phyloP scores from a whole-genome alignment of 805 yeast species.

The Hanseniaspora thailandica region DNA sequence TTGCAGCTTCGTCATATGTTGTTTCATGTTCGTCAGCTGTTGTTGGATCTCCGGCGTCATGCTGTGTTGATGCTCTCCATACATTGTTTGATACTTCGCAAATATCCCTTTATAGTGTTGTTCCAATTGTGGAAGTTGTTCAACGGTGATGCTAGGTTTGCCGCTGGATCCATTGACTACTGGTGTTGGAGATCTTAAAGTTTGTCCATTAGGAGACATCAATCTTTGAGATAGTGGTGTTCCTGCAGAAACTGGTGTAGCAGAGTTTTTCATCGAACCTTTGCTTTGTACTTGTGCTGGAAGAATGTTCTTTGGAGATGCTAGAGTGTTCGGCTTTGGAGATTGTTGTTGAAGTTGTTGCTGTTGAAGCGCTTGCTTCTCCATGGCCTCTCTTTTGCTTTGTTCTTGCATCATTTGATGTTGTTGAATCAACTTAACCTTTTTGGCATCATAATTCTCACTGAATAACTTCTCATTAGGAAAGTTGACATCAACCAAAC shows the following conservation, averaged over 20 bases:
- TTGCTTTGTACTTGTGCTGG: neutral
- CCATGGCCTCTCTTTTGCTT: constrained; percentile 7
- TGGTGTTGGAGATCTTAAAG: neutral
- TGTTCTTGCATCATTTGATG: constrained; percentile 13
- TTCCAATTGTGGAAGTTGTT: constrained; percentile 11
- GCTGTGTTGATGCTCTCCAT: constrained; percentile 5
- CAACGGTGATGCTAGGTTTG: neutral
- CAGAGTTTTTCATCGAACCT: neutral
- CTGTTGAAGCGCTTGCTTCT: neutral
- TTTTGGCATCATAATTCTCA: constrained; percentile 13
- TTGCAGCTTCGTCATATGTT: constrained; percentile 9
- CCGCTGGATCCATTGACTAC: neutral
- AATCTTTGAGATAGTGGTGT: neutral
- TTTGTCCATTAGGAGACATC: neutral
- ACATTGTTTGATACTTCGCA: constrained; percentile 5
- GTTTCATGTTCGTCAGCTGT: constrained; percentile 8
- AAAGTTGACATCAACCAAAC: constrained; percentile 11
- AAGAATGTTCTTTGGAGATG: neutral
- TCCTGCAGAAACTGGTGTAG: neutral
- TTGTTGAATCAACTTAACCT: constrained; percentile 7
- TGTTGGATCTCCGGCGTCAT: neutral
- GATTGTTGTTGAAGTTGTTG: neutral
- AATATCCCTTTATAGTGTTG: constrained; percentile 8
- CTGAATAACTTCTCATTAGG: constrained; percentile 11
- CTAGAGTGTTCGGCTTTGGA: neutral